Conservation (phyloP, 2,329 filamentous ascomycete genomes). For the Cercospora zeae-maydis region DNA sequence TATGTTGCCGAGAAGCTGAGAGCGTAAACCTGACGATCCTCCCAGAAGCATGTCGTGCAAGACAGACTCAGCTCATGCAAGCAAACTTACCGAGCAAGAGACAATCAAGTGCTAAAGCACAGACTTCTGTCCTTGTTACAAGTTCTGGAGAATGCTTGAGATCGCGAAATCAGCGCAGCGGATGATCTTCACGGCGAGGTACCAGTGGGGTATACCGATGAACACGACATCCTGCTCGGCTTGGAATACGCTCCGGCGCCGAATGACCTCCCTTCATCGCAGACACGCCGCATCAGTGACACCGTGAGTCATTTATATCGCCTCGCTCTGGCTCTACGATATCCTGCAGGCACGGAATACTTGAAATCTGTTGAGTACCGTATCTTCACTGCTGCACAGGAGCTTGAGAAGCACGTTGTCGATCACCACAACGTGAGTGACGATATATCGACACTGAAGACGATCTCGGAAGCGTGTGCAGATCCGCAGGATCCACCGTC, state of each 20-base stretch:
- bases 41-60: background rate
- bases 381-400: background rate
- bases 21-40: background rate
- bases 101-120: background rate
- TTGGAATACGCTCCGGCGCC: background rate
- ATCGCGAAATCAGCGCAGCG: background rate
- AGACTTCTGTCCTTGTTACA: background rate
- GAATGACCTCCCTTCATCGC: background rate
- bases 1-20: too few species aligned
- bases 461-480: background rate
- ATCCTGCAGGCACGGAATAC: constrained; percentile 35
- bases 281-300: constrained; percentile 24
- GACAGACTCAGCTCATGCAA: background rate
- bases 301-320: constrained; percentile 35
- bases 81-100: too few species aligned
- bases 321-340: constrained; percentile 35
- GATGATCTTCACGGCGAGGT: background rate
- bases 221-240: constrained; percentile 28
- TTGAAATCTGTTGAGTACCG: constrained; percentile 22
- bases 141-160: background rate
- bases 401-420: background rate
- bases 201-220: background rate
- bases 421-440: background rate
- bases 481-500: background rate
- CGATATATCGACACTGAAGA: background rate